Evolutionary conservation across 129 eudicot species (phyloP).

Genomic region (Helichrysum umbraculigerum): DNA sequence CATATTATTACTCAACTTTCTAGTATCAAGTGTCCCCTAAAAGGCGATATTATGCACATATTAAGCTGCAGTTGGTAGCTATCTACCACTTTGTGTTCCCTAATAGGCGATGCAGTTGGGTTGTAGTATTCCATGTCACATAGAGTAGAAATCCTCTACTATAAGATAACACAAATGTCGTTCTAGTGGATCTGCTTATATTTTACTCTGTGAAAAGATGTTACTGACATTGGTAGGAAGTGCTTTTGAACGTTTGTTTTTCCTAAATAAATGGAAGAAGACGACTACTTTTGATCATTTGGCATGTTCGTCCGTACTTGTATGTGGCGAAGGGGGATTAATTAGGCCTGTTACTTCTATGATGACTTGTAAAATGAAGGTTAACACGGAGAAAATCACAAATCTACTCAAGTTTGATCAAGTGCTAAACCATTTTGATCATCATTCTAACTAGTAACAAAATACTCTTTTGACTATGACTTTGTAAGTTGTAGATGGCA

Average conservation of each 20-base stretch:
- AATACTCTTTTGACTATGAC: too few relatives aligned
- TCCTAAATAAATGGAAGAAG: background rate
- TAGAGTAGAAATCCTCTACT: background rate
- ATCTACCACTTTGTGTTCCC: too few relatives aligned
- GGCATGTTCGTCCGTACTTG: background rate
- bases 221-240: background rate
- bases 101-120: too few relatives aligned
- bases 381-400: background rate
- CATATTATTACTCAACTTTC: constrained; percentile 21
- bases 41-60: too few relatives aligned
- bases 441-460: too few relatives aligned
- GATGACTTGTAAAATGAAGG: background rate
- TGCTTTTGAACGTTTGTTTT: background rate
- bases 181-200: background rate
- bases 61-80: too few relatives aligned
- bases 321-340: background rate
- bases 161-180: background rate
- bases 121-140: background rate
- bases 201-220: background rate
- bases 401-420: too few relatives aligned
- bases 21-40: too few relatives aligned
- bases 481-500: too few relatives aligned
- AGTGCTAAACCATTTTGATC: too few relatives aligned
- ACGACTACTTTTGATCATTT: background rate
- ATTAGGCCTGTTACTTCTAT: background rate